Evolutionary conservation across 768 basidiomycete species (phyloP), one percentile per base, ranked within the genome.

Genomic region (Pholiota conissans): DNA sequence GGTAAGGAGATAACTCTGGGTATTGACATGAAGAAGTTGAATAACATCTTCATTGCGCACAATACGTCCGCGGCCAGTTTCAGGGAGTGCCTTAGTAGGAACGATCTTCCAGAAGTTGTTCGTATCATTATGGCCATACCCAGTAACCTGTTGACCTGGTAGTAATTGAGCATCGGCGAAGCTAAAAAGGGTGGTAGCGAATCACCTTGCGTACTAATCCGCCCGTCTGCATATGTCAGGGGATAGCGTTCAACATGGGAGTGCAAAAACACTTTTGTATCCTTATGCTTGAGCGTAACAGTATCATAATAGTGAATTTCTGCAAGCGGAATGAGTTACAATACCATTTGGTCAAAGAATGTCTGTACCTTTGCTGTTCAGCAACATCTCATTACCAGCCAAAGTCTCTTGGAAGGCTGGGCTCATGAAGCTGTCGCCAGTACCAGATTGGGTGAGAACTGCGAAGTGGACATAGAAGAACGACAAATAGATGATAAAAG

Each of bases 331-430:
- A 16, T 57, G 20, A 57, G 18, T 52, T 14, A 54, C 46, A n/a
- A 16, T 14, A 11, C 16, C 10, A 3, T 1, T 11, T 5, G 18
- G 10, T 6, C 11, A 30, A 30, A 10, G 3, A 27, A 14, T 2
- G 29, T 26, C 62, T 79, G 56, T 63, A 95, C 96, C 96, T 76
- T 95, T 90, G 62, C 93, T 91, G 67, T 93, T 93, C 60, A 98
- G 70, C 56, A 98, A 74, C 73, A 99, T 79, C 67, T 98, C 95
- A 63, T 97, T 99, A 28, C 94, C 95, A 20, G 79, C 73, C 50
- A 99, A 78, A 16, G 95, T 97, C 75, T 98, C 95, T 74, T 99
- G 97, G 85, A 99, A 99, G 4, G 87, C 88, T 5, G 97, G 95
- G 69, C 91, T 94, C 97, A 98, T 98, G 78, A 98, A 99, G 35